phyloP scores from a whole-genome alignment of 2,329 filamentous ascomycete genomes.

The Thelonectria rubi region DNA sequence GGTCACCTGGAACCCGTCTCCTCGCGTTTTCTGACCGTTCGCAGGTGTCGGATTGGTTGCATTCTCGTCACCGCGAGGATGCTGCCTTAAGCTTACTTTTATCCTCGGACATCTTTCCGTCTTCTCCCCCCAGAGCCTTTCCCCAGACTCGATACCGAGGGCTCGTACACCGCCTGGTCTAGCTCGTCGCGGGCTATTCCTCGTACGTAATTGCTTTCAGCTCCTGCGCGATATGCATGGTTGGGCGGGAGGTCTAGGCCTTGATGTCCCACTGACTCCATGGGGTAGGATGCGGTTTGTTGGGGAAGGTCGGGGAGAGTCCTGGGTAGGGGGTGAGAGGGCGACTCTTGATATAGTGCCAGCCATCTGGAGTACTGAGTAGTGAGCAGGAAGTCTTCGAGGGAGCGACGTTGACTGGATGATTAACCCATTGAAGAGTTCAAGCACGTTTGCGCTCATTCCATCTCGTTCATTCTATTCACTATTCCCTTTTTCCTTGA shows the following conservation, averaged over 20 bases:
- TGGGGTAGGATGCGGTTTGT: background rate
- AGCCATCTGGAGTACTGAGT: too few species aligned
- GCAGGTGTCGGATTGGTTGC: background rate
- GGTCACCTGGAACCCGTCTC: background rate
- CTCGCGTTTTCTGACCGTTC: background rate
- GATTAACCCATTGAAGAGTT: too few species aligned
- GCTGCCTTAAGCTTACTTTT: background rate
- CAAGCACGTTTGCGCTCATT: too few species aligned
- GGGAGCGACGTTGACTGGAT: too few species aligned
- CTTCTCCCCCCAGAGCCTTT: background rate
- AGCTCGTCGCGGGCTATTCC: background rate
- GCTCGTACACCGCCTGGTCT: background rate
- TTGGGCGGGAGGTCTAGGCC: background rate
- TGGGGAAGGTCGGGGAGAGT: too few species aligned
- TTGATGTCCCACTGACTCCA: background rate
- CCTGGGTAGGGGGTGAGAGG: too few species aligned
- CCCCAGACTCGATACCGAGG: background rate
- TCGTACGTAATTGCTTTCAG: background rate
- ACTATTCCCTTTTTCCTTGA: too few species aligned
- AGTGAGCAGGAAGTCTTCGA: too few species aligned
- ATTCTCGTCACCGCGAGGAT: background rate
- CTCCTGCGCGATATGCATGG: background rate
- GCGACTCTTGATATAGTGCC: too few species aligned
- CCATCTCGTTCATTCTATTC: too few species aligned
- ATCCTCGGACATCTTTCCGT: background rate